Base-by-base conservation (phyloP, 257 asterid genomes). In the Perilla frutescens region DNA sequence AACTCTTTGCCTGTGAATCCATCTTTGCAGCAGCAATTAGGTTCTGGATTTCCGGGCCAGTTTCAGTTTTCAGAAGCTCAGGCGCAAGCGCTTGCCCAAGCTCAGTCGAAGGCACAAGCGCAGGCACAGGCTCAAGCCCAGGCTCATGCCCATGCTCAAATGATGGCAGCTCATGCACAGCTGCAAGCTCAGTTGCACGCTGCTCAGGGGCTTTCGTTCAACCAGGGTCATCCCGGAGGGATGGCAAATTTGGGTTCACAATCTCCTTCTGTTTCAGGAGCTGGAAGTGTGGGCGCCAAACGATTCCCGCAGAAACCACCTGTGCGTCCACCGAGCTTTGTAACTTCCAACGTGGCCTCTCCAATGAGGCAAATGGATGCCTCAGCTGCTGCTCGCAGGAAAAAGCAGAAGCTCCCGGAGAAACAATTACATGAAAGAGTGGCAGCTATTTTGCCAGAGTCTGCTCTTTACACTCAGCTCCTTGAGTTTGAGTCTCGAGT, bases 381-480 rank as follows among this genome's bases (percentile, higher is more conserved):
- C 71, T 78, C 96, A 0, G 91, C 96, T 29, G 93, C 99, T 71
- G 94, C 98, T 54, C 88, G 96, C 14, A 82, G 84, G 86, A 95
- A 95, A 80, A 95, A 95, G 82, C 99, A 95, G 87, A 95, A 90
- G 88, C 96, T 89, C 55, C 97, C 98, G 0, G 99, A 95, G 84
- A 95, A 92, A 78, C 91, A 92, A 45, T 81, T 92, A 43, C 97
- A 95, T 13, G 99, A 95, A 81, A 84, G 89, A 83, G 96, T 92
- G 7, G 98, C 99, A 0, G 96, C 97, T 6, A 92, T 95, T 80
- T 83, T 95, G 72, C 99, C 98, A 0, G 99, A 95, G 81, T 95
- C 98, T 37, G 88, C 98, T 57, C 99, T 95, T 43, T 90, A 92
- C 73, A 89, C 97, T 14, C 99, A 95, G 80, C 96, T 95, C 43